Evolutionary conservation across 2,329 filamentous ascomycete species (phyloP).

Genomic region (Fusarium sp.): DNA sequence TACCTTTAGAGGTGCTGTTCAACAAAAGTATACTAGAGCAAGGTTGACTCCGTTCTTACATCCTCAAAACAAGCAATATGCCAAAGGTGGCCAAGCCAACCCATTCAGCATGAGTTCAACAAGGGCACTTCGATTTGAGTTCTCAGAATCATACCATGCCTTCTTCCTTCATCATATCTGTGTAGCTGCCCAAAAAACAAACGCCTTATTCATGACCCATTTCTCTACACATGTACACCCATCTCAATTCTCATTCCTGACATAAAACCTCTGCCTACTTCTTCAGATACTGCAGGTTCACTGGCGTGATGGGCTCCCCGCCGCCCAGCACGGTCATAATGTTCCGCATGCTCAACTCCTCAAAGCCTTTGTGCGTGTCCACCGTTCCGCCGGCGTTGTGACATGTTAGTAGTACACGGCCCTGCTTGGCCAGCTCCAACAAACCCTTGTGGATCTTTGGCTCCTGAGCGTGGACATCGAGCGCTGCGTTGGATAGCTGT

Average conservation of each 20-base stretch:
- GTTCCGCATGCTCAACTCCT: conserved; percentile 78
- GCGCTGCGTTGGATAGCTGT: conserved; percentile 65
- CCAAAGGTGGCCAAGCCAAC: too few species aligned
- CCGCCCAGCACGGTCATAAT: conserved; percentile 72
- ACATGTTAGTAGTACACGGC: conserved; percentile 73
- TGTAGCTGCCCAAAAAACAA: background rate
- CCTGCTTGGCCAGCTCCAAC: conserved; percentile 54
- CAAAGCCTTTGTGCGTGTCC: conserved; percentile 77
- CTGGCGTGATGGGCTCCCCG: conserved; percentile 70
- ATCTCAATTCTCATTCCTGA: background rate
- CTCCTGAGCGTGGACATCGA: conserved; percentile 77
- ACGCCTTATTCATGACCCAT: conserved; percentile 10
- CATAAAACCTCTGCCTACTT: conserved; percentile 14
- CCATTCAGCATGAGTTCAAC: too few species aligned
- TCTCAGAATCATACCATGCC: background rate
- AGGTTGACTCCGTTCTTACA: too few species aligned
- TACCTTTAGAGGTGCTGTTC: too few species aligned
- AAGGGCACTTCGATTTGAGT: too few species aligned
- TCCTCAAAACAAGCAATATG: too few species aligned
- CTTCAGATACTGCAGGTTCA: conserved; percentile 71
- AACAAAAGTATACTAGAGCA: too few species aligned
- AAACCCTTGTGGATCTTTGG: conserved; percentile 68
- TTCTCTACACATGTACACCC: background rate
- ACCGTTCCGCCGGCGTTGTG: conserved; percentile 79
- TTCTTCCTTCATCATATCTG: background rate